Base-by-base conservation (phyloP, 129 eudicot species). In the Rutidosis leptorrhynchoides region DNA sequence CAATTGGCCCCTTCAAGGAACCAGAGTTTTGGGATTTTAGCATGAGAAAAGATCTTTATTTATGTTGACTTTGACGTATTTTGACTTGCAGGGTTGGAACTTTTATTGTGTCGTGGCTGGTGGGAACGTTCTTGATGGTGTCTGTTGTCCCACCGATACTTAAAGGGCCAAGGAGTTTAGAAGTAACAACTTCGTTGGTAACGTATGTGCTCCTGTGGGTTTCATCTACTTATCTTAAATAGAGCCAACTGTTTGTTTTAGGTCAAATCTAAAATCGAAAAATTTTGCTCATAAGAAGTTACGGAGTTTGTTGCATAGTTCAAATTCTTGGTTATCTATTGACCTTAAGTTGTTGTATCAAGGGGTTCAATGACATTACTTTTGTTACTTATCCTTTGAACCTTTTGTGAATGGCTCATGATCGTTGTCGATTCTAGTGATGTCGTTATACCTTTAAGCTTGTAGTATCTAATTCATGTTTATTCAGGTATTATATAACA, bases 111-210 rank as follows among this genome's bases (percentile, higher is more conserved):
- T 85, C 98, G 24, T 93, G 98, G 98, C 87, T 93, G 53, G 42
- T 92, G 48, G 96, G 98, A 62, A 92, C 98, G 10, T 92, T 92
- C 71, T 79, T 92, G 78, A 85, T 88, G 98, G 98, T 82, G 65
- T 85, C 96, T 6, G 90, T 92, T 57, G 72, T 92, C 40, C 98
- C 99, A 30, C 96, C 96, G 0, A 56, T 89, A 67, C 80, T 88
- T 55, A 88, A 80, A 84, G 98, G 99, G 68, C 87, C 83, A 75
- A 88, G 87, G 68, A 89, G 93, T 78, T 81, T 89, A 74, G 99
- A 93, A 79, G 99, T 93, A 77, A 86, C 95, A 37, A 93, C 96
- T 6, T 88, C 99, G 9, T 63, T 93, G 80, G 79, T 93, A 81
- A 88, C 86, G 51, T 93, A 89, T 69, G 83, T 86, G 78, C 70